Evolutionary conservation across 768 basidiomycete species (phyloP), one percentile per base, ranked within the genome.

Genomic region (Termitomyces sp.): DNA sequence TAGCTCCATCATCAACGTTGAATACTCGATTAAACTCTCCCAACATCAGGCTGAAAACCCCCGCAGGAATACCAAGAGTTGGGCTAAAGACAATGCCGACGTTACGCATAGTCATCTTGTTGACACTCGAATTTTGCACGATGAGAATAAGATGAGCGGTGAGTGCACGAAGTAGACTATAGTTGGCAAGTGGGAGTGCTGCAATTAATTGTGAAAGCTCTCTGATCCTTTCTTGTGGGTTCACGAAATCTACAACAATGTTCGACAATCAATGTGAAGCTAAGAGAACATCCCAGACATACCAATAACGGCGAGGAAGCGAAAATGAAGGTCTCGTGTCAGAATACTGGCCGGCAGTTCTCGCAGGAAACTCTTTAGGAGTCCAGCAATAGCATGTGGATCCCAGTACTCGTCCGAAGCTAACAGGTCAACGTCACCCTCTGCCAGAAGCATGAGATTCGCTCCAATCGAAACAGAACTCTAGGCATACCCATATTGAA

Each of bases 91-190:
- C 96, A 59, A 99, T 98, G 18, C 96, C 95, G 28, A 99, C 93
- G 69, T 99, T 99, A 47, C 96, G 86, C 84, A 98, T 88, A 43
- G 90, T 95, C 97, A 99, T 99, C 78, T 95, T 98, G 84, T 97
- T 97, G 58, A 89, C 75, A 44, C 80, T 65, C 18, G 94, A 84
- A 68, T 98, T 94, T 71, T 93, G 88, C 46, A 98, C 94, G 65
- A 99, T 90, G 45, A 94, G 79, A 63, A 98, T 97, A 60, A 99
- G 79, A 72, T 99, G 96, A 26, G 95, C 93, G 2, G 89, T 95
- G 57, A 99, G 80, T 16, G 96, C 95, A 38, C 96, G 90, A 58
- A 98, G 84, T 20, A 98, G 79, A 58, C 88, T 93, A 72, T 98
- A 99, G 71, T 98, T 98, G 61, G 90, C 86, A 20, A 94, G 78